Evolutionary conservation across 148 eudicot species (phyloP).

Genomic region (Heliamphora exappendiculata): DNA sequence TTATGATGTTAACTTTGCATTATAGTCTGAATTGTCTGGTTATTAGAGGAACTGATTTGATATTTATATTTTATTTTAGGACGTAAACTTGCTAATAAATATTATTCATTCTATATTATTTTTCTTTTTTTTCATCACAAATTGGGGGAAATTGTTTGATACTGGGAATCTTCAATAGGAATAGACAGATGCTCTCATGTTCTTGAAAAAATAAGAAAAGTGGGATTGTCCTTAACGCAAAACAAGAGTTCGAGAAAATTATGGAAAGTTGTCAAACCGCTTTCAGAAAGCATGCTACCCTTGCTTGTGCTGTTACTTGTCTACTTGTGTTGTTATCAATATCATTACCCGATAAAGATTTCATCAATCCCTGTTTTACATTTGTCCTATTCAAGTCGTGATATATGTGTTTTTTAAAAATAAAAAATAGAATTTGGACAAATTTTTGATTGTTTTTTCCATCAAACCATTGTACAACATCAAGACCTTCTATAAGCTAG

Average conservation of each 20-base stretch:
- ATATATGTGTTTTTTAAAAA: background rate
- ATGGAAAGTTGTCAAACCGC: background rate
- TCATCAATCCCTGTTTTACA: background rate
- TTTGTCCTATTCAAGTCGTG: background rate
- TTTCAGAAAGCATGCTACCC: background rate
- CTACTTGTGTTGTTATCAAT: background rate
- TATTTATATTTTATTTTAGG: background rate
- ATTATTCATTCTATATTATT: background rate
- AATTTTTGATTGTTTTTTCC: constrained; percentile 5
- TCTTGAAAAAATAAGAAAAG: background rate
- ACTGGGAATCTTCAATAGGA: background rate
- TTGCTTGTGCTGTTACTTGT: background rate
- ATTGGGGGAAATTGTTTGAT: background rate
- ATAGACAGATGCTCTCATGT: background rate
- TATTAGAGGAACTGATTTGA: background rate
- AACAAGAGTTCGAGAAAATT: background rate
- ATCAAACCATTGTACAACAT: background rate
- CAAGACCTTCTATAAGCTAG: background rate
- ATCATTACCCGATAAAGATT: background rate
- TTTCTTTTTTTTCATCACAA: background rate
- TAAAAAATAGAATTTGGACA: background rate
- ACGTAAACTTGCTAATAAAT: background rate
- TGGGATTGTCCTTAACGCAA: background rate
- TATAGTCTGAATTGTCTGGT: background rate
- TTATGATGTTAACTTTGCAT: too few relatives aligned